Conservation (phyloP, 208 protist genomes). For the Acanthamoeba royreba region DNA sequence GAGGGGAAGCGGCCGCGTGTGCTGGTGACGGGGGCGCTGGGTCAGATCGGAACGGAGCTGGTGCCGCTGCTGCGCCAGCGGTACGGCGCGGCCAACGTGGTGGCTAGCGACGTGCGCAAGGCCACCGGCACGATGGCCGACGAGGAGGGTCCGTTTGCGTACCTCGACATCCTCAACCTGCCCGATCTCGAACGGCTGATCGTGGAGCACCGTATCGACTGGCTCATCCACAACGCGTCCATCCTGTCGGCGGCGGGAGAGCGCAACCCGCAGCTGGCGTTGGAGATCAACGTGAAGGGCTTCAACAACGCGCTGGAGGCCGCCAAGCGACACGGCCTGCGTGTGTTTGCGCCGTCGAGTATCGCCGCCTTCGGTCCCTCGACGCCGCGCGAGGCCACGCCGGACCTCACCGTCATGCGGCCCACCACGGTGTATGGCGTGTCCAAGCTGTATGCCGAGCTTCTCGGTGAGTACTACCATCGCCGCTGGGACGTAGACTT, state of each 20-base stretch:
- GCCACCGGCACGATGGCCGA: constrained; percentile 5
- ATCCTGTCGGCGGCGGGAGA: constrained; percentile 87
- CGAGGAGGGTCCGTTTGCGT: constrained; percentile 30
- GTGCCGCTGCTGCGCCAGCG: constrained; percentile 54
- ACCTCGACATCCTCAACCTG: constrained; percentile 68
- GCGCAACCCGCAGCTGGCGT: constrained; percentile 73
- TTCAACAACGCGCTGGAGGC: constrained; percentile 81
- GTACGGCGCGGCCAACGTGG: constrained; percentile 83
- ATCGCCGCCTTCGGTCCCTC: constrained; percentile 84
- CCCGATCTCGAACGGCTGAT: background rate
- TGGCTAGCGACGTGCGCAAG: constrained; percentile 77
- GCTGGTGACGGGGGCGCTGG: constrained; percentile 82
- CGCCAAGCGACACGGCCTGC: constrained; percentile 70
- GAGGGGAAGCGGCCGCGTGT: constrained; percentile 40
- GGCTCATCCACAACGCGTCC: constrained; percentile 82
- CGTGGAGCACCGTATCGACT: constrained; percentile 65
- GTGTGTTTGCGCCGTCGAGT: constrained; percentile 81
- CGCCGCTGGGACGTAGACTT: constrained; percentile 84
- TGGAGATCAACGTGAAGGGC: constrained; percentile 84
- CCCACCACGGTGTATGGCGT: constrained; percentile 89
- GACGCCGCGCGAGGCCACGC: constrained; percentile 78
- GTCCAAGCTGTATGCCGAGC: constrained; percentile 86
- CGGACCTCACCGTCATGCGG: constrained; percentile 83
- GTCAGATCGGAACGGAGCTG: constrained; percentile 87
- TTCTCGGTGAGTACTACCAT: constrained; percentile 88